These are phyloP conservation scores for Pistacia vera DNA, from an alignment of 345 rosid species.

Conservation along the genomic window DNA sequence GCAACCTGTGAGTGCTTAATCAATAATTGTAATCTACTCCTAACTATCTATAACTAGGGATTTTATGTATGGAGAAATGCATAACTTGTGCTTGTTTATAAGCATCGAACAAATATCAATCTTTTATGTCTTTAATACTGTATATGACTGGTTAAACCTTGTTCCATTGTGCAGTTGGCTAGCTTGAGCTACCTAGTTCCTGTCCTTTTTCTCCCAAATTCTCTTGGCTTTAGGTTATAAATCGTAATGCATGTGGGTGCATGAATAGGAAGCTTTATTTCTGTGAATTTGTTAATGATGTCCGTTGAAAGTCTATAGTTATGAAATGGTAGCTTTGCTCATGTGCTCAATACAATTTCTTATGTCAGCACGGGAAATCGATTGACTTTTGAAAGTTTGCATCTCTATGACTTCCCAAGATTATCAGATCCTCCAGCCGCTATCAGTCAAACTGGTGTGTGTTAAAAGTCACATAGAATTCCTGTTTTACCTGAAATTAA, in stretches of 20 bases:
- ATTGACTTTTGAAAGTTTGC: constrained; percentile 58
- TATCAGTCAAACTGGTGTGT: too few relatives aligned
- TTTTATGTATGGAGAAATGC: neutral
- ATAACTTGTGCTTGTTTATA: neutral
- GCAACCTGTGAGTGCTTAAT: neutral
- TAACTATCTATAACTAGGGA: neutral
- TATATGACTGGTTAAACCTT: neutral
- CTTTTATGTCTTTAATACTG: neutral
- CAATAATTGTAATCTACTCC: neutral
- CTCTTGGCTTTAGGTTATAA: neutral
- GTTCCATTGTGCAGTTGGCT: neutral
- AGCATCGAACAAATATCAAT: neutral
- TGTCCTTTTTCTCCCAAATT: neutral
- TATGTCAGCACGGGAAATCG: constrained; percentile 57
- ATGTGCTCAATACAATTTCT: constrained; percentile 1
- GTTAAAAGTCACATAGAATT: too few relatives aligned
- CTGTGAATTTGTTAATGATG: neutral
- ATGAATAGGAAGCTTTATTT: neutral
- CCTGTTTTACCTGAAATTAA: neutral
- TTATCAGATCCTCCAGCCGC: too few relatives aligned
- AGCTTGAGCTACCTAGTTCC: neutral
- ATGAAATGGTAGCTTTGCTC: neutral
- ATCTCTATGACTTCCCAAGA: too few relatives aligned
- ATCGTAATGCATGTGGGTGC: neutral
- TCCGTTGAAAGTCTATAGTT: neutral